Base-by-base conservation (phyloP, 768 basidiomycete genomes). In the Boletus barrowsii region DNA sequence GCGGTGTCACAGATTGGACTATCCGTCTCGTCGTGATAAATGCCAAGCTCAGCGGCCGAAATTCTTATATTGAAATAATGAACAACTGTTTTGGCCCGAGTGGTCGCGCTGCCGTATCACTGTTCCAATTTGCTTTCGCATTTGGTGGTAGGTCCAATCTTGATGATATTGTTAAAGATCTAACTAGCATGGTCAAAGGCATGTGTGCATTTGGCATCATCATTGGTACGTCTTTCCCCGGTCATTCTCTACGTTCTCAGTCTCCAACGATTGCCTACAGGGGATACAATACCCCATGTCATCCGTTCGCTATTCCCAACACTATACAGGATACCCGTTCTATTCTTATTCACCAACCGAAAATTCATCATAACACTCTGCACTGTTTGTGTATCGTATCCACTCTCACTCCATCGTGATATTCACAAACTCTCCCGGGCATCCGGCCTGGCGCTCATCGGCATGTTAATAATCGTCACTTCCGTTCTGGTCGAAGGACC, bases 131-230 rank as follows among this genome's bases (percentile, higher is more conserved):
- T 67, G 78, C 93, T 4, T 98, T 99, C 67, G 97, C 97, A 9
- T 97, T 97, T 60, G 97, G 97, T 63, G 95, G 93, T 87, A 64
- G 49, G 82, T 56, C 42, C 11, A 17, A 42, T 45, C 30, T 35
- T 53, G 26, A n/a, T 15, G 39, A 17, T 10, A 18, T 5, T 10
- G 41, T 37, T 17, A 22, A 17, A 43, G 47, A 42, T 50, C 53
- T 62, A n/a, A 61, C 42, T 40, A 33, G 3, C n/a, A 22, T 55
- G 29, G 11, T 30, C 14, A 37, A 53, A 90, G 91, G 96, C 41
- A 98, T 98, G 94, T 96, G 93, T 61, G 96, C 96, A 0, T 98
- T 98, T 68, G 92, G 93, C 29, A 96, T 98, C 63, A 98, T 98
- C 62, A 93, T 97, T 51, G 87, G 77, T 79, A 44, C 37, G 64